Evolutionary conservation across 345 rosid genomes (phyloP).

Genomic region (Aquilaria malaccensis): DNA sequence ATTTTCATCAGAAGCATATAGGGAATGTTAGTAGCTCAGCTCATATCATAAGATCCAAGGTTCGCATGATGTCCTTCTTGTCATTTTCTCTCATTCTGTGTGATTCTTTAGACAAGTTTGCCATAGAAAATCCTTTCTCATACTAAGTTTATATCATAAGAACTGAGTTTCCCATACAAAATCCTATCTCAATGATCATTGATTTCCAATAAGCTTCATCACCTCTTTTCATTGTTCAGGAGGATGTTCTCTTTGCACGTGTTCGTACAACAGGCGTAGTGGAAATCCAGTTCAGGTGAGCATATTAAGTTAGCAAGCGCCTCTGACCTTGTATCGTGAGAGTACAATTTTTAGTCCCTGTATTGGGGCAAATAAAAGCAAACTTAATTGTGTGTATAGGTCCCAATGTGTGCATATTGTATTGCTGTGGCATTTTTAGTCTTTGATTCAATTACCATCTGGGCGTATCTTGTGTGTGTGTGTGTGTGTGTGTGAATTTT

Average conservation of each 20-base stretch:
- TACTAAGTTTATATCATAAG: not conserved
- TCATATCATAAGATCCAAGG: not conserved
- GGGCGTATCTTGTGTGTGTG: not conserved
- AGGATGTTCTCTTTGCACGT: conserved; percentile 93
- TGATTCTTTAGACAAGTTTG: not conserved
- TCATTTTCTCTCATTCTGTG: not conserved
- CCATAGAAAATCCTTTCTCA: not conserved
- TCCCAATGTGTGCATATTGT: not conserved
- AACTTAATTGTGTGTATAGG: not conserved
- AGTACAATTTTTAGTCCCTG: not conserved
- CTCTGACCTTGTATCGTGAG: not conserved
- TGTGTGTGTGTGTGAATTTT: not conserved
- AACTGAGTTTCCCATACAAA: not conserved
- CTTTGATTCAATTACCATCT: not conserved
- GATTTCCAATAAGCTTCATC: conserved; percentile 1
- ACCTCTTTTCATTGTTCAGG: conserved; percentile 38
- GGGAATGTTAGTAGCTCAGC: not conserved
- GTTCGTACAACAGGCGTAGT: conserved; percentile 98
- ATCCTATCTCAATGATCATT: not conserved
- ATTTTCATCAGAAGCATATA: not conserved
- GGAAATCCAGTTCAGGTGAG: conserved; percentile 98
- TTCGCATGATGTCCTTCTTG: no score
- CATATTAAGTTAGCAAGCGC: not conserved
- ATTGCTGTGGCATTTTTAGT: conserved; percentile 3
- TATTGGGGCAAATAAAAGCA: not conserved